Evolutionary conservation across 2,329 filamentous ascomycete species (phyloP).

Genomic region (Juglanconis oblonga): DNA sequence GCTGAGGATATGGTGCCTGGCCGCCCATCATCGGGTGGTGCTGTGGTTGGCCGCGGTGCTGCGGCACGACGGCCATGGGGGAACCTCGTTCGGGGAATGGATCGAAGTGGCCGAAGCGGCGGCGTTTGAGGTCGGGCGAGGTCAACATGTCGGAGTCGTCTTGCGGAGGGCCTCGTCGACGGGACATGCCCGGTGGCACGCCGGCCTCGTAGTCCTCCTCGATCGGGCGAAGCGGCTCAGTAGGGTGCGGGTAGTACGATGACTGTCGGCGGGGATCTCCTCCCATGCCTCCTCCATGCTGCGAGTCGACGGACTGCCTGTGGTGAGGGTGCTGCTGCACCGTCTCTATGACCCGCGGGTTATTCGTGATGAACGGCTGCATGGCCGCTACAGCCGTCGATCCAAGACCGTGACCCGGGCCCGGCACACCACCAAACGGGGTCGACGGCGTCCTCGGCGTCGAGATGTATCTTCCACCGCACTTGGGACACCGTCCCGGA

Average conservation of each 20-base stretch:
- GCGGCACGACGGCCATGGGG: neutral
- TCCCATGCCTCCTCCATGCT: constrained; percentile 27
- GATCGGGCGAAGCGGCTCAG: constrained; percentile 12
- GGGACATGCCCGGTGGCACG: constrained; percentile 5
- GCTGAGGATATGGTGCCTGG: constrained; percentile 3
- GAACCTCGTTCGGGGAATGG: constrained; percentile 20
- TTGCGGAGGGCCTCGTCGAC: constrained; percentile 6
- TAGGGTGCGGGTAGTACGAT: constrained; percentile 9
- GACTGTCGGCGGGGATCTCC: constrained; percentile 22
- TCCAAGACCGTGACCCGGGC: constrained; percentile 16
- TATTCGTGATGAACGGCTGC: constrained; percentile 23
- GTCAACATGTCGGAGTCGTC: constrained; percentile 30
- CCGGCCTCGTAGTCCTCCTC: constrained; percentile 13
- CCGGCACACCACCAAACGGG: constrained; percentile 30
- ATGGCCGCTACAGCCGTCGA: constrained; percentile 29
- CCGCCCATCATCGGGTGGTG: neutral
- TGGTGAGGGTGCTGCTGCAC: constrained; percentile 27
- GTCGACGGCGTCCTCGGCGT: constrained; percentile 59
- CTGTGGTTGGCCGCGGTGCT: constrained; percentile 8
- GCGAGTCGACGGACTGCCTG: constrained; percentile 20
- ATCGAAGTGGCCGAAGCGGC: constrained; percentile 29
- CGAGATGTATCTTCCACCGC: constrained; percentile 65
- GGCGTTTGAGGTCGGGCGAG: constrained; percentile 33
- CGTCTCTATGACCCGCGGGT: constrained; percentile 27
- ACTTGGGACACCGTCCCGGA: constrained; percentile 64